Conservation (phyloP, 2,329 filamentous ascomycete genomes). For the Diaporthe citriasiana region DNA sequence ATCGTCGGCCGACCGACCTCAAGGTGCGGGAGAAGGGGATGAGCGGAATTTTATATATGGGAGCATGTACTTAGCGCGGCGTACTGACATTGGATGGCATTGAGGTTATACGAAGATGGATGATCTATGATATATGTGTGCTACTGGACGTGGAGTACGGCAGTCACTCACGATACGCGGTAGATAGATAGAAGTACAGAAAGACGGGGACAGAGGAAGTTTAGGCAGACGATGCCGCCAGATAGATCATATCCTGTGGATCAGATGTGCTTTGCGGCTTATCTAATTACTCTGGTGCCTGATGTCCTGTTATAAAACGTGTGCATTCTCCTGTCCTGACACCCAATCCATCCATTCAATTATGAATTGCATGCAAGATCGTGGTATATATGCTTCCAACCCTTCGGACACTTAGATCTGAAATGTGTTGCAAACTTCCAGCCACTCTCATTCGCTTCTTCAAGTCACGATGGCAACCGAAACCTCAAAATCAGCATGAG, state of each 20-base stretch:
- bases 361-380: too few species aligned
- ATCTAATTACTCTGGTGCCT: not conserved
- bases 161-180: not conserved
- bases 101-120: not conserved
- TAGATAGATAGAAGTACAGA: not conserved
- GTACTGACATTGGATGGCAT: not conserved
- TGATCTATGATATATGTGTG: not conserved
- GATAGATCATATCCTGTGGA: too few species aligned
- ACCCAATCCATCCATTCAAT: too few species aligned
- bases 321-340: too few species aligned
- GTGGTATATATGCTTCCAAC: too few species aligned
- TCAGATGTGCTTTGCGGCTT: not conserved
- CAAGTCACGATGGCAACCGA: not conserved
- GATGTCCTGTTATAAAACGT: not conserved
- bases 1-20: not conserved
- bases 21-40: not conserved
- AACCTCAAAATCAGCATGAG: not conserved
- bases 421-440: too few species aligned
- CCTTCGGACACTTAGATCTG: not conserved
- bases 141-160: not conserved
- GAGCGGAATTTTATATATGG: not conserved
- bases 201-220: too few species aligned
- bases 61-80: not conserved
- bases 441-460: not conserved
- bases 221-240: too few species aligned